Evolutionary conservation across 169 alveolate genomes (phyloP).

Genomic region (Amoebophrya sp.): DNA sequence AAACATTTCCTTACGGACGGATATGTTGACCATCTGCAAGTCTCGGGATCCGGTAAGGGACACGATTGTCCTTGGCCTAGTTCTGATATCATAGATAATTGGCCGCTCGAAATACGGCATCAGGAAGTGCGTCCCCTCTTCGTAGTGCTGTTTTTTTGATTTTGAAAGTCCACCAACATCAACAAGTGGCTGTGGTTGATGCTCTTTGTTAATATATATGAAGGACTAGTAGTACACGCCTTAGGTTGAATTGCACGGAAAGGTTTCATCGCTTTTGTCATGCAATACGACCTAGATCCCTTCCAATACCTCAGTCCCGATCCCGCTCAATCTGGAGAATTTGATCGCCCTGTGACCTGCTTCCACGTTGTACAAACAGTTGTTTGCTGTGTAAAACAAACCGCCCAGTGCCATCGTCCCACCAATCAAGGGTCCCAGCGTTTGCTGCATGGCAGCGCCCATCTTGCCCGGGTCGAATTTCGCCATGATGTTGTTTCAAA

Average conservation of each 20-base stretch:
- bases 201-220: too few relatives aligned
- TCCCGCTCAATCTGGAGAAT: slow-evolving; percentile 71
- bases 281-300: too few relatives aligned
- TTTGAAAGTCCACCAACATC: too few relatives aligned
- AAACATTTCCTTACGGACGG: slow-evolving; percentile 77
- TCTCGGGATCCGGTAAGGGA: slow-evolving; percentile 90
- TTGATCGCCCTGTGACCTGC: slow-evolving; percentile 90
- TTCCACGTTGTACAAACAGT: slow-evolving; percentile 63
- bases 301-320: slow-evolving; percentile 49
- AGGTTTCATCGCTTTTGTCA: too few relatives aligned
- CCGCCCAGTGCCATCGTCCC: background rate
- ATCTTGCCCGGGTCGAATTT: background rate
- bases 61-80: slow-evolving; percentile 82
- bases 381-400: slow-evolving; percentile 6
- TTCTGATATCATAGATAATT: slow-evolving; percentile 84
- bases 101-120: slow-evolving; percentile 92
- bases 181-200: too few relatives aligned
- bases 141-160: slow-evolving; percentile 62
- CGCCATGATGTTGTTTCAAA: background rate
- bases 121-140: slow-evolving; percentile 93
- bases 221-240: too few relatives aligned
- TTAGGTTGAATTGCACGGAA: too few relatives aligned
- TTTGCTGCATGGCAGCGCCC: slow-evolving; percentile 6
- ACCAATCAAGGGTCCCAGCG: background rate
- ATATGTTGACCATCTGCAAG: slow-evolving; percentile 84